Percentiles rank a stretch among this genome's conserved stretches.
Evolutionary conservation across 2,329 filamentous ascomycete species (phyloP).

Genomic region (Mycosphaerella arachidis): DNA sequence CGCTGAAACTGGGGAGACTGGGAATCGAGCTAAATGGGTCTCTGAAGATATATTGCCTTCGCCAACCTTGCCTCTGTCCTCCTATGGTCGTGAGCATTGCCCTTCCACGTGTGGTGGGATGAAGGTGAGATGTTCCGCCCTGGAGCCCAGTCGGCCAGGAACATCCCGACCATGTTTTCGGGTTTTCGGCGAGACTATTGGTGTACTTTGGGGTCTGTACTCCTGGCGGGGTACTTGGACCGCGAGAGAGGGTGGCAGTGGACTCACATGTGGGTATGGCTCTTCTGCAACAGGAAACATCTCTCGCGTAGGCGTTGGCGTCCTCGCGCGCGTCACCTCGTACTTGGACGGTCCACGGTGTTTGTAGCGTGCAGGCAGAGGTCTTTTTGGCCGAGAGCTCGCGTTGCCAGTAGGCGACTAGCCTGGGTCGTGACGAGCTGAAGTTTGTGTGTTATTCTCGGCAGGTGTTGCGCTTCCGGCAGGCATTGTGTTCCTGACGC

Average conservation of each 20-base stretch:
- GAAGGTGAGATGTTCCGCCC: not conserved
- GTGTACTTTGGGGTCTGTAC: not conserved
- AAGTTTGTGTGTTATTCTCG: slow-evolving; percentile 12
- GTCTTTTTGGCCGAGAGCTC: not conserved
- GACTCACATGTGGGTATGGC: not conserved
- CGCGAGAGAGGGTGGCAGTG: no score
- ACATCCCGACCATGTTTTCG: not conserved
- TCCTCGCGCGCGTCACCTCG: no score
- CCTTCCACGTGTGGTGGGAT: not conserved
- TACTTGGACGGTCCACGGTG: not conserved
- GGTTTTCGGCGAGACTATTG: not conserved
- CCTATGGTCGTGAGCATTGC: not conserved
- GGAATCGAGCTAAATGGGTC: no score
- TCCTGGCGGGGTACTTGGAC: not conserved
- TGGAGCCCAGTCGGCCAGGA: not conserved
- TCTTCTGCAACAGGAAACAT: not conserved
- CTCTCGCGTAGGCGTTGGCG: not conserved
- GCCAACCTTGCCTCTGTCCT: not conserved
- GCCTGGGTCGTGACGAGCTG: slow-evolving; percentile 5
- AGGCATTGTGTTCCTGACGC: no score
- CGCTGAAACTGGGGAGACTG: no score
- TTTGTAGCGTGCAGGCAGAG: not conserved
- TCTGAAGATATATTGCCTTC: not conserved
- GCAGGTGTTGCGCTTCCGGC: no score
- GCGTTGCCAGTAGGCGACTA: not conserved